These are phyloP conservation scores for Gamarada debralockiae DNA, from an alignment of 495 filamentous ascomycete species.

Conservation along the genomic window DNA sequence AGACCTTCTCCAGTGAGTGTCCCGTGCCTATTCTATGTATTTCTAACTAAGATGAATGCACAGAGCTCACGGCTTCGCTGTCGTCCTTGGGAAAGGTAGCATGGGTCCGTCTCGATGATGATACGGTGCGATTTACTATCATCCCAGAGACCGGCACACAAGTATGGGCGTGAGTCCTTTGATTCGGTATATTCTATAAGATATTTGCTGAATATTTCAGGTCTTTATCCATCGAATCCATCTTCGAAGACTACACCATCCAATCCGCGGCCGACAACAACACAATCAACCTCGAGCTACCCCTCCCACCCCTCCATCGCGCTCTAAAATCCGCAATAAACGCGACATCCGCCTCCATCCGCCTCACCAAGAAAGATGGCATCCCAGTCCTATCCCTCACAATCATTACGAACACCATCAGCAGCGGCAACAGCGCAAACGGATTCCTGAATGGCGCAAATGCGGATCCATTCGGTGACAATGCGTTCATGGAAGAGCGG, in stretches of 20 bases:
- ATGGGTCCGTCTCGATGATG: constrained; percentile 86
- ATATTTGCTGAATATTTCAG: constrained; percentile 23
- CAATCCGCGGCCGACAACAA: constrained; percentile 76
- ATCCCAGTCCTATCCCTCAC: constrained; percentile 81
- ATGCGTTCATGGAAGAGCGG: constrained; percentile 41
- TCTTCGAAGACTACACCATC: constrained; percentile 86
- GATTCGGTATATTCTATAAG: neutral
- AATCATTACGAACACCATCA: constrained; percentile 60
- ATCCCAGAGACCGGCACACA: constrained; percentile 90
- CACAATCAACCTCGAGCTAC: constrained; percentile 92
- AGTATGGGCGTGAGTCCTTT: constrained; percentile 82
- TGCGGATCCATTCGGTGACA: constrained; percentile 32
- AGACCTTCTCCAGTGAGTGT: constrained; percentile 74
- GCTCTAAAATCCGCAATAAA: constrained; percentile 81
- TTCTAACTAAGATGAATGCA: constrained; percentile 2
- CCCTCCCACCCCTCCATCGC: constrained; percentile 72
- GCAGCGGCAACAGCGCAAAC: constrained; percentile 23
- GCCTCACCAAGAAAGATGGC: constrained; percentile 88
- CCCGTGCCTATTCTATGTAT: neutral
- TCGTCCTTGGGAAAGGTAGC: constrained; percentile 86
- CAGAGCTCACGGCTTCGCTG: constrained; percentile 82
- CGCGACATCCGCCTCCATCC: constrained; percentile 72
- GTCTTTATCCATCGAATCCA: constrained; percentile 63
- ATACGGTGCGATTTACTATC: constrained; percentile 87
- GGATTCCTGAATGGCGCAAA: constrained; percentile 26